Percentiles rank a stretch among this genome's conserved stretches.
Evolutionary conservation across 2,329 filamentous ascomycete species (phyloP).

Genomic region (Sporothrix schenckii): DNA sequence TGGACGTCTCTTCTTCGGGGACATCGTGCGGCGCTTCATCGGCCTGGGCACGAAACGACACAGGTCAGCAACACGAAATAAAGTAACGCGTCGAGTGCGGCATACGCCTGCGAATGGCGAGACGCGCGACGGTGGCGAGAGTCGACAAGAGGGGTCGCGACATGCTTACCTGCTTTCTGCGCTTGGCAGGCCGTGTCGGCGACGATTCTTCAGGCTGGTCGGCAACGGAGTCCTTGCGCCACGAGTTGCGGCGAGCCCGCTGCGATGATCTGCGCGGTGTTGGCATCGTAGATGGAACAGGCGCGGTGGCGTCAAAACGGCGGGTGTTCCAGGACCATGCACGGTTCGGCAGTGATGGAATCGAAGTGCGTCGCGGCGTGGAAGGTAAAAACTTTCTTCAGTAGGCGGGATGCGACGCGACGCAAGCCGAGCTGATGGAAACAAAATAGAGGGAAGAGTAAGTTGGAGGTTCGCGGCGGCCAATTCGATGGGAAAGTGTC

Average conservation of each 20-base stretch:
- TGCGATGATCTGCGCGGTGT: constrained; percentile 42
- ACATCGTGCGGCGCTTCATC: constrained; percentile 50
- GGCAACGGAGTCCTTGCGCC: constrained; percentile 40
- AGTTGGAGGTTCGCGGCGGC: not conserved
- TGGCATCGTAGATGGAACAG: constrained; percentile 38
- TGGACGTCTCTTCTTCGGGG: constrained; percentile 52
- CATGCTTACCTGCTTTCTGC: constrained; percentile 61
- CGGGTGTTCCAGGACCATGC: constrained; percentile 23
- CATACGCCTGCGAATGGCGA: not conserved
- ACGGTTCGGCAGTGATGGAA: constrained; percentile 12
- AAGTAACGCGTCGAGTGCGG: constrained; percentile 20
- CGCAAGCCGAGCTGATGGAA: constrained; percentile 21
- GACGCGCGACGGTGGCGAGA: not conserved
- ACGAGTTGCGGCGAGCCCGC: constrained; percentile 42
- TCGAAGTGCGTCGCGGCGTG: not conserved
- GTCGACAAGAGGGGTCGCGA: not conserved
- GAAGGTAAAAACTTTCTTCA: constrained; percentile 15
- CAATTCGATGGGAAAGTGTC: not conserved
- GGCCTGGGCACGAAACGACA: constrained; percentile 40
- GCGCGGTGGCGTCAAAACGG: constrained; percentile 23
- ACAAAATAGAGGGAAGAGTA: not conserved
- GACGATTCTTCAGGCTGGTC: constrained; percentile 55
- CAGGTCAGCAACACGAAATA: constrained; percentile 1
- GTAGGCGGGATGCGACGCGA: constrained; percentile 27
- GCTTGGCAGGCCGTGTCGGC: constrained; percentile 64